Evolutionary conservation across 306 rosid genomes (phyloP).

Genomic region (Lagenaria siceraria): DNA sequence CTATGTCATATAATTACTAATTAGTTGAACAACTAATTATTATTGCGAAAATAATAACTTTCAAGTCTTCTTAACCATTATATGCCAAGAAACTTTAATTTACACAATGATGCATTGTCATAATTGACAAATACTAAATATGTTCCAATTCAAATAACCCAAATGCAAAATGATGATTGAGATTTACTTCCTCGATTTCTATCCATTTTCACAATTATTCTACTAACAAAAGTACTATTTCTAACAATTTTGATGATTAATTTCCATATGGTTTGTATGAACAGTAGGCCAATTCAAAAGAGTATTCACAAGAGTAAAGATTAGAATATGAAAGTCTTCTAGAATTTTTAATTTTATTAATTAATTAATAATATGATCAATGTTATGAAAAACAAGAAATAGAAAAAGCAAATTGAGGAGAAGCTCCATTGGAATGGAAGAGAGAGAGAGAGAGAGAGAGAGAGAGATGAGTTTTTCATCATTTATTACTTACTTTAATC

Average conservation of each 20-base stretch:
- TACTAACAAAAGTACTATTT: too few relatives aligned
- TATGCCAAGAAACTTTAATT: too few relatives aligned
- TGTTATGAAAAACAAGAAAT: not conserved
- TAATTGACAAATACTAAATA: too few relatives aligned
- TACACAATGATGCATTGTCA: too few relatives aligned
- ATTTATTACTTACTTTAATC: not conserved
- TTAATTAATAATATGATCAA: not conserved
- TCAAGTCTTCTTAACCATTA: too few relatives aligned
- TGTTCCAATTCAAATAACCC: not conserved
- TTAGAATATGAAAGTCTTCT: not conserved
- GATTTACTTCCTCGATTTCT: too few relatives aligned
- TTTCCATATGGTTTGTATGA: too few relatives aligned
- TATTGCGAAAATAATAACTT: not conserved
- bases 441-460: not conserved
- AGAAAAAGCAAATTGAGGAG: not conserved
- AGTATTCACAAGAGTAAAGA: not conserved
- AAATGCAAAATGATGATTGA: not conserved
- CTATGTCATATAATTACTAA: not conserved
- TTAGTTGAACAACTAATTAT: not conserved
- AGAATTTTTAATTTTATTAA: not conserved
- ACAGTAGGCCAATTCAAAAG: too few relatives aligned
- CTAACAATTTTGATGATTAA: too few relatives aligned
- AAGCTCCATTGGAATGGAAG: not conserved
- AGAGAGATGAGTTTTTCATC: slow-evolving; percentile 1
- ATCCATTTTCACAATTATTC: too few relatives aligned